These are phyloP conservation scores for Polytolypa hystricis DNA, from an alignment of 2,329 filamentous ascomycete genomes.

Conservation along the genomic window DNA sequence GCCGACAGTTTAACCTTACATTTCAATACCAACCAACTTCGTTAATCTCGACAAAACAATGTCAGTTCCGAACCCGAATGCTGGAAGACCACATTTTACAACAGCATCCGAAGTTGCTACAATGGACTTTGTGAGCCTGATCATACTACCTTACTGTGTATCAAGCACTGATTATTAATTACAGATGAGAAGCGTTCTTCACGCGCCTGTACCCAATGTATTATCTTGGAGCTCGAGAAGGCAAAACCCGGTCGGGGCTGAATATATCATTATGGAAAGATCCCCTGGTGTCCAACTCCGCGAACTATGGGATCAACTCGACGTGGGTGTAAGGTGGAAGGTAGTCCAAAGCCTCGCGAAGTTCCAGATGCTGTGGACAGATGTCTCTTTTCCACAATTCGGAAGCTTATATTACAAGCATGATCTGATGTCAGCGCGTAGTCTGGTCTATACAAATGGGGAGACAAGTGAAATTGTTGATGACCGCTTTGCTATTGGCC, in stretches of 20 bases:
- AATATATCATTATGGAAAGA: conserved; percentile 22
- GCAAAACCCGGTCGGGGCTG: conserved; percentile 19
- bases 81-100: not conserved
- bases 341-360: conserved; percentile 17
- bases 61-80: conserved; percentile 1
- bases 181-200: conserved; percentile 20
- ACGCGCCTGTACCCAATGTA: conserved; percentile 23
- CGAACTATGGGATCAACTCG: conserved; percentile 21
- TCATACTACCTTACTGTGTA: not conserved
- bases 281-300: conserved; percentile 19
- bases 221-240: conserved; percentile 22
- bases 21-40: no score
- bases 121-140: conserved; percentile 3
- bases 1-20: no score
- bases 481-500: conserved; percentile 26
- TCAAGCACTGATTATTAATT: not conserved
- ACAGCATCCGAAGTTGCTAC: conserved; percentile 3
- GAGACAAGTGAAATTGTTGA: conserved; percentile 8
- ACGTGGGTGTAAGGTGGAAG: conserved; percentile 17
- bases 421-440: not conserved
- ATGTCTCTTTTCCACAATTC: conserved; percentile 18
- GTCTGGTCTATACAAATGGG: not conserved
- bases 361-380: conserved; percentile 22
- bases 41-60: no score
- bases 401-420: conserved; percentile 19